Base-by-base conservation (phyloP, 768 basidiomycete genomes). In the Leucocoprinus leucothites region DNA sequence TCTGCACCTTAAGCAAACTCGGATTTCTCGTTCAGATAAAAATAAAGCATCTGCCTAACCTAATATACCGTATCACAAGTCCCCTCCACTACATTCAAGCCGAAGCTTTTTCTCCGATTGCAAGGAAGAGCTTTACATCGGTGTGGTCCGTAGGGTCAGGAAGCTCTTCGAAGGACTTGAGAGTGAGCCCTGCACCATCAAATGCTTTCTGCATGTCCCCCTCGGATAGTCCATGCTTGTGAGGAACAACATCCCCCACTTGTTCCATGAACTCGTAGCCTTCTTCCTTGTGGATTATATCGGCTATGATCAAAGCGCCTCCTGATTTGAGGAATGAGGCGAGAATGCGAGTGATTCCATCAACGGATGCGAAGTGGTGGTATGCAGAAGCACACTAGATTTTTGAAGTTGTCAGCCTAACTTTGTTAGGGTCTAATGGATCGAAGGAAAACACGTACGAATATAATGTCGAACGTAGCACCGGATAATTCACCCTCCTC, bases 311-410 rank as follows among this genome's bases (percentile, higher is more conserved):
- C 0, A 91, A 71, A 25, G 69, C 66, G 0, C 85, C 89, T 1
- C 80, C 78, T 0, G 84, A 82, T 56, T 82, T 87, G 59, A 91
- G 71, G 63, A 82, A 82, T 40, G 67, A 69, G 1, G 69, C 73
- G n/a, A 91, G 74, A 1, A 69, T 68, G 14, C 69, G 69, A 6
- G 88, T 89, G 25, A 78, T 77, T 3, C 71, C 71, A 5, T 74
- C 70, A 57, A 84, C 74, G 31, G 76, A 75, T 1, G 68, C 48
- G 57, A 90, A 75, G 62, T 90, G 89, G 57, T 90, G 88, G 60
- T 86, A 90, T 3, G 87, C 74, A 42, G 75, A 73, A 14, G 75
- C 64, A 61, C 86, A 87, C 86, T 87, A 14, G 9, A 41, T 24
- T 3, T 4, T n/a, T n/a, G n/a, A n/a, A n/a, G n/a, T n/a, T n/a